A percentile compares a stretch with the other conserved stretches of the same genome.
Evolutionary conservation across 495 filamentous ascomycete species (phyloP).

Genomic region (Talaromyces thailandensis): DNA sequence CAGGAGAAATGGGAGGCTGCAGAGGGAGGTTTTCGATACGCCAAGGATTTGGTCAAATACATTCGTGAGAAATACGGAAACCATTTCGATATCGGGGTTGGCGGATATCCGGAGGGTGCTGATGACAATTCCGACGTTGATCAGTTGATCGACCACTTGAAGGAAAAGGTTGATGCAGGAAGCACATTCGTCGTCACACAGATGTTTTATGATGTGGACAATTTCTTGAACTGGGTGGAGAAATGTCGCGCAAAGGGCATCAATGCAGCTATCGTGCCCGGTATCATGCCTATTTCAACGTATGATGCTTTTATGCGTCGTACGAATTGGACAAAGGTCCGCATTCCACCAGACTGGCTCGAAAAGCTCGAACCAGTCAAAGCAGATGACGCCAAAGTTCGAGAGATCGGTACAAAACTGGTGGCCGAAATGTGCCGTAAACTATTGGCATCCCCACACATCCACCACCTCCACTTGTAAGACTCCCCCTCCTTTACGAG

Average conservation of each 20-base stretch:
- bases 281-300: constrained; percentile 98
- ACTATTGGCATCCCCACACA: constrained; percentile 63
- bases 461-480: constrained; percentile 86
- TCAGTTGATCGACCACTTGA: constrained; percentile 79
- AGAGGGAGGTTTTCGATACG: constrained; percentile 81
- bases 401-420: constrained; percentile 80
- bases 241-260: constrained; percentile 81
- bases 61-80: constrained; percentile 84
- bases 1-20: constrained; percentile 87
- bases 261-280: constrained; percentile 83
- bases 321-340: constrained; percentile 79
- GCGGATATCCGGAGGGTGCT: constrained; percentile 92
- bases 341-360: constrained; percentile 73
- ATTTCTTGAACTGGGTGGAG: constrained; percentile 82
- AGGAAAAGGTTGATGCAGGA: constrained; percentile 95
- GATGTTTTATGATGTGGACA: constrained; percentile 98
- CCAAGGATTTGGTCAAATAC: constrained; percentile 86
- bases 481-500: constrained; percentile 10
- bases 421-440: constrained; percentile 89
- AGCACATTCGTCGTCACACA: constrained; percentile 92
- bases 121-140: constrained; percentile 88
- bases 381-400: constrained; percentile 88
- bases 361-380: constrained; percentile 83
- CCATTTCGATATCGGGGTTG: constrained; percentile 97
- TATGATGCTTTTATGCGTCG: constrained; percentile 86